These are phyloP conservation scores for Strigomonas culicis DNA, from an alignment of 208 protist genomes.

Conservation along the genomic window DNA sequence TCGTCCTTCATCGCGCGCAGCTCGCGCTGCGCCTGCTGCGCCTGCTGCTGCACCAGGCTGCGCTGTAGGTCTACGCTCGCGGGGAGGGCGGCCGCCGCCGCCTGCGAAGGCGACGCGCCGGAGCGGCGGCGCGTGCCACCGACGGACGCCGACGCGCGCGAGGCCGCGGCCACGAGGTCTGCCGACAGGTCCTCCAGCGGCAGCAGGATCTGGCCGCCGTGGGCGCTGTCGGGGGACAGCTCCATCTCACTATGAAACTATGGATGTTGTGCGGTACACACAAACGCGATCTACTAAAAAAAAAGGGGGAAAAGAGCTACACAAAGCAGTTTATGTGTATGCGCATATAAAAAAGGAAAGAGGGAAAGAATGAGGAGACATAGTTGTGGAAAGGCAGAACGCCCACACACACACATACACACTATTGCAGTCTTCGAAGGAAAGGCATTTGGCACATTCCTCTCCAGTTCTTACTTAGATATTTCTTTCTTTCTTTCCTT, in stretches of 20 bases:
- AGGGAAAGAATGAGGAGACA: neutral
- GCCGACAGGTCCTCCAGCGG: conserved; percentile 3
- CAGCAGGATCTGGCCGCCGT: neutral
- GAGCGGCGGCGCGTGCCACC: neutral
- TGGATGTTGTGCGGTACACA: too few species aligned
- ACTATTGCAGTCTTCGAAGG: too few species aligned
- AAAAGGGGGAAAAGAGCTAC: neutral
- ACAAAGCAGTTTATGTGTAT: neutral
- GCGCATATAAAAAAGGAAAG: neutral
- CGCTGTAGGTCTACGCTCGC: conserved; percentile 57
- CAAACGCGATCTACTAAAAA: too few species aligned
- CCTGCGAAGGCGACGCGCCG: neutral
- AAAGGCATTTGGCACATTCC: too few species aligned
- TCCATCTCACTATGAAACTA: too few species aligned
- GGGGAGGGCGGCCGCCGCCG: conserved; percentile 9
- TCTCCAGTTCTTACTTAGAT: too few species aligned
- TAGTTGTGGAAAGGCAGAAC: neutral
- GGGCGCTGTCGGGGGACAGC: too few species aligned
- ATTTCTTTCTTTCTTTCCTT: too few species aligned
- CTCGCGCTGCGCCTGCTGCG: conserved; percentile 51
- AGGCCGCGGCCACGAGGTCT: neutral
- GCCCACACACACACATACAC: neutral
- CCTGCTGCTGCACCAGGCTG: conserved; percentile 54
- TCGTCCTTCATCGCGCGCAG: conserved; percentile 39
- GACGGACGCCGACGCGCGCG: too few species aligned